Evolutionary conservation across 805 yeast genomes (phyloP), one percentile per base, ranked within the genome.

Genomic region (Helenozyma baotianmanensis): DNA sequence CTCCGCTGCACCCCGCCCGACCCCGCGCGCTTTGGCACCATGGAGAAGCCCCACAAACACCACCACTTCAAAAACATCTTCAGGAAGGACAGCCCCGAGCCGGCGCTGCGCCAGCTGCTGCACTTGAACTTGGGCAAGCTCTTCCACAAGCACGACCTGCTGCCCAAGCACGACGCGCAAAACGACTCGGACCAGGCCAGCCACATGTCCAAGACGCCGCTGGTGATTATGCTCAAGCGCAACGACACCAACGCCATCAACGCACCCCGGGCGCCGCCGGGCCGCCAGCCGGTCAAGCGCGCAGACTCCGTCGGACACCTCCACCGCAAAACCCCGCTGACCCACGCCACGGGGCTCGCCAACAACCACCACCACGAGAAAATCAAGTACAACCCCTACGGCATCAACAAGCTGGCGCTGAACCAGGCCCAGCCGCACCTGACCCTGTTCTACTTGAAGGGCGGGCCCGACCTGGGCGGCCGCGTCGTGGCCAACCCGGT

Each of bases 371-470:
- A 38, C n/a, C 58, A 47, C 16, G 68, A 62, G 14, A 76, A 73
- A 37, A 64, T 78, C 49, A 72, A 70, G 27, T 80, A 79, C 54
- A 80, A 80, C 46, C 87, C 87, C 2, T 80, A 76, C 50, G 87
- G 86, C 1, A 38, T 72, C 23, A 70, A 64, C 40, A 66, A 60
- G 41, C 43, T 40, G 37, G 32, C 43, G 17, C 32, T 48, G 32
- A 52, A 40, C 33, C 51, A 51, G 27, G 29, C 23, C n/a, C 31
- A 38, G 17, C 52, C 51, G 25, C 54, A 48, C 39, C 45, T 41
- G 45, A 38, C 61, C 27, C 41, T 51, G 38, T 41, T 43, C 44
- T 48, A 48, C 46, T 21, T 51, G 30, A 37, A 56, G 51, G 56
- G 64, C 34, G 58, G 62, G 33, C 60, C 61, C 17, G 70, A 58